Conservation (phyloP, 108 stramenopile species). For the Fragilariopsis cylindrus region DNA sequence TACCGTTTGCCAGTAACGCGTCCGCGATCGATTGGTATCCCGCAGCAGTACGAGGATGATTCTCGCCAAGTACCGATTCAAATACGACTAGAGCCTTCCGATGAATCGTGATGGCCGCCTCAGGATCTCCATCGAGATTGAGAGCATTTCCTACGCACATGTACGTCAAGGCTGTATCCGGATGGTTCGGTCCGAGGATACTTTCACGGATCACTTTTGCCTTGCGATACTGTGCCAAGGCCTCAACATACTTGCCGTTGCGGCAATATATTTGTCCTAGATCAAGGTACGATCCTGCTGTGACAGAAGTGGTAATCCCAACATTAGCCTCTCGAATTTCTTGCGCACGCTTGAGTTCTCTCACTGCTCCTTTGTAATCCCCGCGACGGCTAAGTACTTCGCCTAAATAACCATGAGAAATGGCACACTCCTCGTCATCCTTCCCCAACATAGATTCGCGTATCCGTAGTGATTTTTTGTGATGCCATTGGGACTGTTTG, state of each 20-base stretch:
- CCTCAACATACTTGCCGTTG: conserved; percentile 29
- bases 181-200: conserved; percentile 30
- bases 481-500: conserved; percentile 29
- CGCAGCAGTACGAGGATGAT: conserved; percentile 34
- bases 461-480: conserved; percentile 36
- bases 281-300: conserved; percentile 33
- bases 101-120: conserved; percentile 27
- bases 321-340: conserved; percentile 33
- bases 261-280: conserved; percentile 28
- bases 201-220: conserved; percentile 38
- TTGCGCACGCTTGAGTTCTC: conserved; percentile 26
- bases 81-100: conserved; percentile 26
- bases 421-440: conserved; percentile 34
- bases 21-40: conserved; percentile 27
- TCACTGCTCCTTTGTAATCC: conserved; percentile 31
- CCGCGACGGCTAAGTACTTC: conserved; percentile 27
- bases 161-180: conserved; percentile 34
- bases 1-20: conserved; percentile 27
- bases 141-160: conserved; percentile 26
- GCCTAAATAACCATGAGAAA: conserved; percentile 30
- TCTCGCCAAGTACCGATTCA: conserved; percentile 29
- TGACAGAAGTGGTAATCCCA: conserved; percentile 29
- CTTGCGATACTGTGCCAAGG: conserved; percentile 27
- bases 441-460: conserved; percentile 34
- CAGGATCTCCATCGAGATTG: conserved; percentile 16